phyloP scores from a whole-genome alignment of 495 filamentous ascomycete genomes.

The Rhypophila decipiens region DNA sequence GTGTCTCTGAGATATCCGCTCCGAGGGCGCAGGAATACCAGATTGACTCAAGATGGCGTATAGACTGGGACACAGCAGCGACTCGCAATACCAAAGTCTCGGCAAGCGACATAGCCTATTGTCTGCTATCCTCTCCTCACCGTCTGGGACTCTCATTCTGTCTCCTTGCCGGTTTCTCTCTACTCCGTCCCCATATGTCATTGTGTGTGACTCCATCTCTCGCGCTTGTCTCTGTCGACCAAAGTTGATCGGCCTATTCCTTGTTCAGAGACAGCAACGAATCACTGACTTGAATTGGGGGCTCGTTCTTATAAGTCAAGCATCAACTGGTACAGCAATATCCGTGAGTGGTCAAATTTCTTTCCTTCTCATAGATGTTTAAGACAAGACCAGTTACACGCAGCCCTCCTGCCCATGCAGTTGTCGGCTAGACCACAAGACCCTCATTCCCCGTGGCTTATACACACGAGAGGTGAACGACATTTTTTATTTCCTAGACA shows the following conservation, averaged over 20 bases:
- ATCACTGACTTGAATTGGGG: no score
- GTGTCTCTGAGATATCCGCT: constrained; percentile 12
- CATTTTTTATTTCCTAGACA: no score
- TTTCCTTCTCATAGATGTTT: not conserved
- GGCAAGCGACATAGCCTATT: constrained; percentile 17
- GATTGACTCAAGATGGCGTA: constrained; percentile 30
- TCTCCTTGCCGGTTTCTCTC: no score
- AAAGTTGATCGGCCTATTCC: no score
- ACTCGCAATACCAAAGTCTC: constrained; percentile 21
- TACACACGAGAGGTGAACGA: not conserved
- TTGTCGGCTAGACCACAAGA: not conserved
- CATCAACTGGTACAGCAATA: constrained; percentile 1
- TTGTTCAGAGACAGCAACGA: no score
- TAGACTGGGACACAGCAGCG: constrained; percentile 18
- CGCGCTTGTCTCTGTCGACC: no score
- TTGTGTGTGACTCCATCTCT: no score
- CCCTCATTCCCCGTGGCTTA: not conserved
- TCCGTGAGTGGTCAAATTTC: constrained; percentile 1
- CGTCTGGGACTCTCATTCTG: no score
- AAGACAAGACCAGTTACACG: not conserved
- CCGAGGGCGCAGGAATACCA: constrained; percentile 24
- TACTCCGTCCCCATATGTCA: no score
- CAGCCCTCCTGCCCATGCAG: not conserved
- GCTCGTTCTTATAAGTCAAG: no score
- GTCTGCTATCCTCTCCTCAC: no score